These are phyloP conservation scores for Gossypium raimondii DNA, from an alignment of 345 rosid genomes.

Conservation along the genomic window DNA sequence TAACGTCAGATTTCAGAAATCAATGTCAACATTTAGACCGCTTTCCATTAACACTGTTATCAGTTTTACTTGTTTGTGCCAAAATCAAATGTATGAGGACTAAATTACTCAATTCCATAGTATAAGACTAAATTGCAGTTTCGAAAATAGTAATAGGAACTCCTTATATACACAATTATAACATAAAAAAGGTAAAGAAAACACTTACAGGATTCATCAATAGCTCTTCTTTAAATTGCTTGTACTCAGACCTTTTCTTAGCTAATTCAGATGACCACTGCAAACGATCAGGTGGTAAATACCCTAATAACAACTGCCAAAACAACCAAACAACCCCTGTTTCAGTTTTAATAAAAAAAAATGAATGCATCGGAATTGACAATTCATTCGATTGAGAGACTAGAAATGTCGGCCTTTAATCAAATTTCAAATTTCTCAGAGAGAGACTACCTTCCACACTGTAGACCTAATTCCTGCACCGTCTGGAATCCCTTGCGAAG, in stretches of 20 bases:
- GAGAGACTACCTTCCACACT: slow-evolving; percentile 72
- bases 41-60: no score
- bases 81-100: no score
- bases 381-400: not conserved
- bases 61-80: no score
- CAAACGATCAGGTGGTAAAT: slow-evolving; percentile 72
- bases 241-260: slow-evolving; percentile 87
- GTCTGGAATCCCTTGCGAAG: slow-evolving; percentile 82
- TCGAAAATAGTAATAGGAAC: no score
- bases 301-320: slow-evolving; percentile 79
- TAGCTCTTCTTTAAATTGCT: slow-evolving; percentile 81
- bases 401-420: not conserved
- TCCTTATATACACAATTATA: no score
- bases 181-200: not conserved
- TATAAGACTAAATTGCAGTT: no score
- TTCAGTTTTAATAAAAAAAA: not conserved
- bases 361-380: no score
- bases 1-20: no score
- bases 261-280: slow-evolving; percentile 79
- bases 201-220: slow-evolving; percentile 77
- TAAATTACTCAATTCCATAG: no score
- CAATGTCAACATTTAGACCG: no score
- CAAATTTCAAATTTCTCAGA: not conserved
- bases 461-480: slow-evolving; percentile 77
- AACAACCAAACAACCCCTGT: not conserved